Evolutionary conservation across 768 basidiomycete species (phyloP), one percentile per base, ranked within the genome.

Genomic region (Chalciporus pseudorubinellus): DNA sequence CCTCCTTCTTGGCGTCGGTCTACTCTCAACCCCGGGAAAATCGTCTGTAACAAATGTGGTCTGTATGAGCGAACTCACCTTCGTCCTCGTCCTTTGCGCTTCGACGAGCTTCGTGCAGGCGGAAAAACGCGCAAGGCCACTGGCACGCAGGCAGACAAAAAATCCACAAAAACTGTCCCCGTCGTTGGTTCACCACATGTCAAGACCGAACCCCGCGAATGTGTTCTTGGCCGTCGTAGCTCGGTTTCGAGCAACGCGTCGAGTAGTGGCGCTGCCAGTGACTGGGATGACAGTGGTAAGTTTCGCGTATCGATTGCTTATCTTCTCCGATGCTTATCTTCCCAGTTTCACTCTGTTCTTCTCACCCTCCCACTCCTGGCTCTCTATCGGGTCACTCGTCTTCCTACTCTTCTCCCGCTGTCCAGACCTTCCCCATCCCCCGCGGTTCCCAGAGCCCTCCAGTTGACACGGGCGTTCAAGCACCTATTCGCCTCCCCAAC

Each of bases 21-120:
- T 26, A 92, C 91, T 5, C 84, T 93, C 63, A 90, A 91, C 69
- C 89, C 88, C 0, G 91, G 91, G 57, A 93, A 93, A 72, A 93
- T 93, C 63, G 91, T 93, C 40, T 93, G 91, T 79, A 93, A 93
- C 79, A 93, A 93, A 75, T 93, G 91, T 58, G 91, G 91, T 10
- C 78, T 93, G 34, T 93, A 93, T 63, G 91, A 93, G 70, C 88
- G 91, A 63, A 93, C 91, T 12, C 91, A 93, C 59, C 70, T 92
- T 49, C 81, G 91, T 20, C 82, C 90, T 5, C 79, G 91, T 12
- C 91, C 91, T 8, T 76, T 92, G 16, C 85, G 90, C 48, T 92
- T 93, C 56, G 91, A 92, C 67, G 91, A 92, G 69, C 79, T 93
- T 38, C 83, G 90, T 6, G 85, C 89, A 0, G 89, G 90, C n/a